These are phyloP conservation scores for Phytophthora podocarpi DNA, from an alignment of 352 stramenopile genomes.

Conservation along the genomic window DNA sequence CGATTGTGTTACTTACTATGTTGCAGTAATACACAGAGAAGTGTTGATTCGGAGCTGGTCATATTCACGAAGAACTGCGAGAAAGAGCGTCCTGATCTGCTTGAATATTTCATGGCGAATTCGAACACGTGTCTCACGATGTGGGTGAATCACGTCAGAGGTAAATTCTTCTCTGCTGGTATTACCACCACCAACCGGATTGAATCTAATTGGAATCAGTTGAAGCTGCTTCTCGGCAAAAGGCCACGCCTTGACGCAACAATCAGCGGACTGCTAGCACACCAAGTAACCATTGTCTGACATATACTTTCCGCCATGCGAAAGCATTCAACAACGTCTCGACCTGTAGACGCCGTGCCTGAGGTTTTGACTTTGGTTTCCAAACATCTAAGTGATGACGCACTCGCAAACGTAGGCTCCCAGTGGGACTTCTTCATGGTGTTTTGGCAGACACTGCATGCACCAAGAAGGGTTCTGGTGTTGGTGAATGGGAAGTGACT, in stretches of 20 bases:
- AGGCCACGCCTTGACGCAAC: slow-evolving; percentile 9
- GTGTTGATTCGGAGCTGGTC: neutral
- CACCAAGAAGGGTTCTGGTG: no score
- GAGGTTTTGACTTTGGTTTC: neutral
- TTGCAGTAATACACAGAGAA: neutral
- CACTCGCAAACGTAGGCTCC: no score
- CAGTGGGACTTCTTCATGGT: no score
- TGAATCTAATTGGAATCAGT: slow-evolving; percentile 26
- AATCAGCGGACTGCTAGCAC: slow-evolving; percentile 4
- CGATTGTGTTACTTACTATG: neutral
- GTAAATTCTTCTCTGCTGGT: slow-evolving; percentile 21
- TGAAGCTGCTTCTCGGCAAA: slow-evolving; percentile 22
- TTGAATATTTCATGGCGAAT: slow-evolving; percentile 14
- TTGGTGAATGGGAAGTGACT: no score
- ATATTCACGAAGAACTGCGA: neutral
- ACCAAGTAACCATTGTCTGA: slow-evolving; percentile 8
- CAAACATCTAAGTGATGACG: no score
- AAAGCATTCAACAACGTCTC: neutral
- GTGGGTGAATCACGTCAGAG: no score
- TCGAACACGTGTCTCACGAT: slow-evolving; percentile 20
- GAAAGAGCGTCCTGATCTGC: neutral
- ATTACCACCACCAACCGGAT: slow-evolving; percentile 33
- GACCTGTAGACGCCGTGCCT: neutral
- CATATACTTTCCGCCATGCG: neutral
- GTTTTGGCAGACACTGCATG: no score